These are phyloP conservation scores for Gracilaria caudata DNA, from an alignment of 23 red algal species.

Conservation along the genomic window DNA sequence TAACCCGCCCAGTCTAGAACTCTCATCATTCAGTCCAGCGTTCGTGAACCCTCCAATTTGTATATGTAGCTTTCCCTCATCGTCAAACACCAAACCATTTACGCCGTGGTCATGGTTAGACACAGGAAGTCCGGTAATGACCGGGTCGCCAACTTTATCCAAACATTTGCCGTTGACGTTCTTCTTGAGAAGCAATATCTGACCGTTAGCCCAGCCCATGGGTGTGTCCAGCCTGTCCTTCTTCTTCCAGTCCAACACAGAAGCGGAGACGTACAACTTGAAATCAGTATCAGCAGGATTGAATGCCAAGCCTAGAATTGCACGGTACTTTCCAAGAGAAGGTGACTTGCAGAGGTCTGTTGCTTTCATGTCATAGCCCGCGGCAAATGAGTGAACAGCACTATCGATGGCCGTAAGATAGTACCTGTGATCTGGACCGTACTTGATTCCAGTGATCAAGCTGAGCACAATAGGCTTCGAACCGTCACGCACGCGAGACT, in stretches of 20 bases:
- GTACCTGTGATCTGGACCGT: conserved; percentile 67
- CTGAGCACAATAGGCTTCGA: neutral
- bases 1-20: conserved; percentile 44
- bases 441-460: conserved; percentile 67
- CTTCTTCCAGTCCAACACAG: conserved; percentile 71
- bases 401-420: conserved; percentile 58
- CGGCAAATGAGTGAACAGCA: conserved; percentile 63
- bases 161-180: conserved; percentile 45
- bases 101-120: conserved; percentile 75
- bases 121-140: conserved; percentile 73
- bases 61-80: conserved; percentile 63
- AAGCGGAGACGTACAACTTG: conserved; percentile 71
- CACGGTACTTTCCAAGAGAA: conserved; percentile 36
- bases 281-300: conserved; percentile 70
- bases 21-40: conserved; percentile 48
- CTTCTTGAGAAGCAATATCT: conserved; percentile 39
- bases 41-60: conserved; percentile 76
- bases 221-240: conserved; percentile 16
- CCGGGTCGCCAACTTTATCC: conserved; percentile 40
- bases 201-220: conserved; percentile 66
- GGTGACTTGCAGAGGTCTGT: conserved; percentile 45
- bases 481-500: conserved; percentile 26
- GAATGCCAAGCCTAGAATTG: conserved; percentile 70
- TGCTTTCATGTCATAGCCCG: conserved; percentile 50
- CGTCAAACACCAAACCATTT: conserved; percentile 74